These are phyloP conservation scores for Marchantia polymorpha DNA, from an alignment of 225 moss, liverwort and hornwort species.

Conservation along the genomic window DNA sequence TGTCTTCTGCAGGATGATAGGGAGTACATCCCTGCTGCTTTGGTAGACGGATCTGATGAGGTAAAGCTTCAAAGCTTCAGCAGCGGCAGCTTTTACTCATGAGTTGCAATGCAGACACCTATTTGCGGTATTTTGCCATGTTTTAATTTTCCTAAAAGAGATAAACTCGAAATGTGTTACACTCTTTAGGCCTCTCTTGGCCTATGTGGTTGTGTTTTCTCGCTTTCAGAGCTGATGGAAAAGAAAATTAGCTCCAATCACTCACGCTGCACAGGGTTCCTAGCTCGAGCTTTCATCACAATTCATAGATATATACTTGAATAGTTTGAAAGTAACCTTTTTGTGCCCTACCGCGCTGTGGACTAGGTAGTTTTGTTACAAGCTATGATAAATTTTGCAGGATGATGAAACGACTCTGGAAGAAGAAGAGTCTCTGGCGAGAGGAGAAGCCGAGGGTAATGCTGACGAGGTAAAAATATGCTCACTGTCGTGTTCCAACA, in stretches of 20 bases:
- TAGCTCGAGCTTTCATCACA: too few relatives aligned
- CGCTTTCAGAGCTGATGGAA: too few relatives aligned
- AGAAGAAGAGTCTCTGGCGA: slow-evolving; percentile 68
- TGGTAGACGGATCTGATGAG: slow-evolving; percentile 68
- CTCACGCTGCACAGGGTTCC: too few relatives aligned
- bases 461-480: slow-evolving; percentile 51
- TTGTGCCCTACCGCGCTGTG: too few relatives aligned
- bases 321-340: too few relatives aligned
- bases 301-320: too few relatives aligned
- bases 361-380: not conserved
- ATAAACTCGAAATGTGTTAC: not conserved
- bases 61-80: slow-evolving; percentile 52
- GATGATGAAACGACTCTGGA: slow-evolving; percentile 84
- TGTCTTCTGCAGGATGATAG: slow-evolving; percentile 81
- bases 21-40: slow-evolving; percentile 70
- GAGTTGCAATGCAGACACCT: slow-evolving; percentile 36
- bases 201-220: too few relatives aligned
- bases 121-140: slow-evolving; percentile 47
- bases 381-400: slow-evolving; percentile 17
- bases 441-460: slow-evolving; percentile 42
- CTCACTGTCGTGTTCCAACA: not conserved
- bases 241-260: too few relatives aligned
- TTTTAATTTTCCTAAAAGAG: not conserved
- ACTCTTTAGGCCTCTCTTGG: not conserved
- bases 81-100: slow-evolving; percentile 36